Evolutionary conservation across 2,329 filamentous ascomycete genomes (phyloP).

Genomic region (Cladophialophora carrionii): DNA sequence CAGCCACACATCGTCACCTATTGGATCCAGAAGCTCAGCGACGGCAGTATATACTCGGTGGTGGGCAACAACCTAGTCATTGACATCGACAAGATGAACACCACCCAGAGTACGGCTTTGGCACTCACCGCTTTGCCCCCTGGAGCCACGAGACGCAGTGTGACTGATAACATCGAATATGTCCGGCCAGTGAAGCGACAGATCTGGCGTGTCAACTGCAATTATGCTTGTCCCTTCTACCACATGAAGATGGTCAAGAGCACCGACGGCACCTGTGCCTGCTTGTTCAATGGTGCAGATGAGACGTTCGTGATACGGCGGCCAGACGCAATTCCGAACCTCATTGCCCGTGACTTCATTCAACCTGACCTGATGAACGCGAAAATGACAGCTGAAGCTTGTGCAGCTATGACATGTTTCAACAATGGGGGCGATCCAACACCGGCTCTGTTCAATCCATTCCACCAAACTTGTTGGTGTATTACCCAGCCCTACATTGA

Average conservation of each 20-base stretch:
- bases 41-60: constrained; percentile 35
- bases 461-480: constrained; percentile 36
- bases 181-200: constrained; percentile 25
- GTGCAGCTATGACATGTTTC: constrained; percentile 36
- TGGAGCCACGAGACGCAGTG: constrained; percentile 23
- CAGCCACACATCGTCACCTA: constrained; percentile 33
- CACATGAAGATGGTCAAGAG: constrained; percentile 30
- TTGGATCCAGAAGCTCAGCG: constrained; percentile 32
- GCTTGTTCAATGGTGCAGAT: constrained; percentile 32
- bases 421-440: constrained; percentile 28
- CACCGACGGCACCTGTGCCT: constrained; percentile 32
- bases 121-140: constrained; percentile 25
- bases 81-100: constrained; percentile 35
- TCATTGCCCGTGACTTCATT: constrained; percentile 22
- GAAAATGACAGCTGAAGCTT: constrained; percentile 35
- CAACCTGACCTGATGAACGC: constrained; percentile 30
- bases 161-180: constrained; percentile 12
- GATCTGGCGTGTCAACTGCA: constrained; percentile 29
- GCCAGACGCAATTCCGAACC: constrained; percentile 16
- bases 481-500: constrained; percentile 27
- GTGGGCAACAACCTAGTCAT: constrained; percentile 35
- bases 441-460: constrained; percentile 35
- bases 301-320: constrained; percentile 22
- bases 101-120: constrained; percentile 28
- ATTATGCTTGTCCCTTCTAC: constrained; percentile 28